Percentiles rank a stretch among this genome's conserved stretches.
These are phyloP conservation scores for Solanum habrochaites DNA, from an alignment of 257 asterid species.

Conservation along the genomic window DNA sequence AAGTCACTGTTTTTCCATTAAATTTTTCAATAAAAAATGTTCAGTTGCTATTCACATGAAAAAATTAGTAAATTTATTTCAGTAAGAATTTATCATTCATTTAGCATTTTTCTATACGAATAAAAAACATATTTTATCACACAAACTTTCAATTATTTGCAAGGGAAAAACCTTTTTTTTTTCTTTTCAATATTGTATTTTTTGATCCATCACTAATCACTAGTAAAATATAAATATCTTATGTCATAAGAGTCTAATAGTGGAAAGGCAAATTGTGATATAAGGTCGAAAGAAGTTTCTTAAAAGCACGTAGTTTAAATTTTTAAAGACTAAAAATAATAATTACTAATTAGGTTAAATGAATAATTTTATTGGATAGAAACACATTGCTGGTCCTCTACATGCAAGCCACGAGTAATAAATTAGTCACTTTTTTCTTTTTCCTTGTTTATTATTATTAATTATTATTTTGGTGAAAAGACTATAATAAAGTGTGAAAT, in stretches of 20 bases:
- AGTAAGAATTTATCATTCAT: too few species aligned
- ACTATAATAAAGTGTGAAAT: conserved; percentile 2
- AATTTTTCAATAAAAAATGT: not conserved
- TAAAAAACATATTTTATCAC: not conserved
- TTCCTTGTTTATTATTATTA: not conserved
- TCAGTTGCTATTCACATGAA: not conserved
- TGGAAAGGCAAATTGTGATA: not conserved
- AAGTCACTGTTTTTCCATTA: not conserved
- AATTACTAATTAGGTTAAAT: not conserved
- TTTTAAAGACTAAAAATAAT: not conserved
- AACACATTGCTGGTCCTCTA: not conserved
- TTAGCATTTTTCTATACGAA: too few species aligned
- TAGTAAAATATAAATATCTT: not conserved
- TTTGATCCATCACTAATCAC: too few species aligned
- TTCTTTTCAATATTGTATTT: too few species aligned
- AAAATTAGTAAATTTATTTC: too few species aligned
- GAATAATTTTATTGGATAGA: not conserved
- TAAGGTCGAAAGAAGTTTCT: not conserved
- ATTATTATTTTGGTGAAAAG: not conserved
- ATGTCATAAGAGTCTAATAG: not conserved
- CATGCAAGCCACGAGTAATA: not conserved
- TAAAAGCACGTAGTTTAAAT: not conserved
- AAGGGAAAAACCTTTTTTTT: too few species aligned
- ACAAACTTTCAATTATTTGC: not conserved
- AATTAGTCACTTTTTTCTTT: too few species aligned